Conservation (phyloP, 2,329 filamentous ascomycete species). For the Colletotrichum melonis region DNA sequence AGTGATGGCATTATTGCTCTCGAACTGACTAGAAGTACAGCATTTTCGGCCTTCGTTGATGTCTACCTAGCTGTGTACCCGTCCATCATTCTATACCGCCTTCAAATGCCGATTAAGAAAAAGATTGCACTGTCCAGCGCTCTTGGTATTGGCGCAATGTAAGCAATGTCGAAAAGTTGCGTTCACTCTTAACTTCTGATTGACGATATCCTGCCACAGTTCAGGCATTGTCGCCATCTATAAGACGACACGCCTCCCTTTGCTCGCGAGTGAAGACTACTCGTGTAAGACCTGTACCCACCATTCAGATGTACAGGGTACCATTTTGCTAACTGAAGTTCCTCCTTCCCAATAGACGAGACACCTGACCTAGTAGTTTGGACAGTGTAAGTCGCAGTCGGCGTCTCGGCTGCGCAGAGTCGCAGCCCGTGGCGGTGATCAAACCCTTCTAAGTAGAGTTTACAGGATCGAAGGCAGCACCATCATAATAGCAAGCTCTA, state of each 20-base stretch:
- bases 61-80: conserved; percentile 57
- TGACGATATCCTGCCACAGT: conserved; percentile 12
- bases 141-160: conserved; percentile 53
- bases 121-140: conserved; percentile 52
- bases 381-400: conserved; percentile 50
- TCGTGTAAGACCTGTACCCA: conserved; percentile 34
- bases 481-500: conserved; percentile 49
- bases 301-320: not conserved
- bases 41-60: conserved; percentile 50
- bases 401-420: not conserved
- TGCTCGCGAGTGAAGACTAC: conserved; percentile 39
- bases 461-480: conserved; percentile 46
- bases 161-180: conserved; percentile 10
- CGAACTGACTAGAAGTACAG: conserved; percentile 34
- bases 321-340: not conserved
- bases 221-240: conserved; percentile 44
- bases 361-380: conserved; percentile 56
- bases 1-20: not conserved
- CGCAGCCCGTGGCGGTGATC: not conserved
- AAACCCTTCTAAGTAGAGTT: not conserved
- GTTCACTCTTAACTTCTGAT: not conserved
- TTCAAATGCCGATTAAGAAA: conserved; percentile 52
- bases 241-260: conserved; percentile 50
- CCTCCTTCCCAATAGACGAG: conserved; percentile 39
- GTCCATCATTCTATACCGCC: conserved; percentile 47